Conservation (phyloP, 257 asterid species). For the Solanum bukasovii region DNA sequence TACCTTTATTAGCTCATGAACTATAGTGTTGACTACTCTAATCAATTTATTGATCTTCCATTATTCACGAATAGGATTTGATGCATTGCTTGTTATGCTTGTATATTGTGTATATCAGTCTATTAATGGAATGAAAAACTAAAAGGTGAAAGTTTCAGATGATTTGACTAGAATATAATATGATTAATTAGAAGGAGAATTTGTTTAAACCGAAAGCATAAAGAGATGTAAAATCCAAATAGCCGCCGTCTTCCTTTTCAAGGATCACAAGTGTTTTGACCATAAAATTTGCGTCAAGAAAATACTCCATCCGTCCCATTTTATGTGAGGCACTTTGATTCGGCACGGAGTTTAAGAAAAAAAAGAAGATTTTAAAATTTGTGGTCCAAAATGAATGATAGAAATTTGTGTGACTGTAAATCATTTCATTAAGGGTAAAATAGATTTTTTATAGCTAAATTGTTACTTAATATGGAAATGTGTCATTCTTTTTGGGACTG, state of each 20-base stretch:
- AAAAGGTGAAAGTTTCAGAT: not conserved
- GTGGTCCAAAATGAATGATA: too few species aligned
- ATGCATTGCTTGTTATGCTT: not conserved
- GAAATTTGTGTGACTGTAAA: too few species aligned
- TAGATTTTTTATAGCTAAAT: too few species aligned
- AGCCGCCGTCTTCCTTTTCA: not conserved
- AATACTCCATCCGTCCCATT: too few species aligned
- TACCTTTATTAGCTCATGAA: not conserved
- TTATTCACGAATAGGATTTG: too few species aligned
- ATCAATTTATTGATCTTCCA: not conserved
- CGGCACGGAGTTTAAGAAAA: too few species aligned
- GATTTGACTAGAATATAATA: not conserved
- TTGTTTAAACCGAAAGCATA: not conserved
- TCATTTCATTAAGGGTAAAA: too few species aligned
- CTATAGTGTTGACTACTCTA: not conserved
- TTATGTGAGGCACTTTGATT: too few species aligned
- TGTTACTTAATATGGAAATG: too few species aligned
- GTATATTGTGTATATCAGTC: not conserved
- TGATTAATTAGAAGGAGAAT: not conserved
- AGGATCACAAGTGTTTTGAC: not conserved
- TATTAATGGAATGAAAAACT: not conserved
- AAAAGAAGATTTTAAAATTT: too few species aligned
- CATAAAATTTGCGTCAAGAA: too few species aligned
- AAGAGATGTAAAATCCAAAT: not conserved
- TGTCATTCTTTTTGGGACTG: too few species aligned